These are phyloP conservation scores for Pleomassaria siparia DNA, from an alignment of 2,329 filamentous ascomycete species.

Conservation along the genomic window DNA sequence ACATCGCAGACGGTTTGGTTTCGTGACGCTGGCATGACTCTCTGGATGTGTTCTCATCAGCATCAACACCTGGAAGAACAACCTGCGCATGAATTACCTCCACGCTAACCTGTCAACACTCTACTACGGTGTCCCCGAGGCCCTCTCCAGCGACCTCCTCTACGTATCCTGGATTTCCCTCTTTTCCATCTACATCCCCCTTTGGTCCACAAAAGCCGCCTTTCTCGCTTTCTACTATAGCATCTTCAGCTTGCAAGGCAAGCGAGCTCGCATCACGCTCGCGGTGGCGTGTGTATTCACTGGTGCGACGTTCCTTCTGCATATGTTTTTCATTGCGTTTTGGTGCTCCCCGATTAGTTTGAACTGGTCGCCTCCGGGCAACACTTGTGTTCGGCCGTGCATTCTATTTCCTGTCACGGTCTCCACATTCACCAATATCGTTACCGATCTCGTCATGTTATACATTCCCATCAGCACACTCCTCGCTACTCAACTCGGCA, in stretches of 20 bases:
- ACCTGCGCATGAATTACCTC: conserved; percentile 26
- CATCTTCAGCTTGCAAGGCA: conserved; percentile 27
- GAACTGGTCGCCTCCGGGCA: conserved; percentile 24
- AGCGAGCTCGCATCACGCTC: conserved; percentile 17
- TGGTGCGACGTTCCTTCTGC: conserved; percentile 26
- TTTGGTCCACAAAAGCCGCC: conserved; percentile 32
- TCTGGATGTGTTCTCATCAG: conserved; percentile 21
- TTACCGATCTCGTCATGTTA: conserved; percentile 31
- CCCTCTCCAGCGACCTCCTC: conserved; percentile 28
- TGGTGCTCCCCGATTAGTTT: conserved; percentile 27
- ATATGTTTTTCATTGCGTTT: conserved; percentile 32
- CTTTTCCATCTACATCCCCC: conserved; percentile 35
- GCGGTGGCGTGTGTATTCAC: conserved; percentile 23
- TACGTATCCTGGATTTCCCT: conserved; percentile 35
- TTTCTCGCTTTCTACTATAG: conserved; percentile 36
- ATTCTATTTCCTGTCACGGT: conserved; percentile 29
- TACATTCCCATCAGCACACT: conserved; percentile 29
- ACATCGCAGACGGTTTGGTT: conserved; percentile 25
- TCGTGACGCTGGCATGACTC: conserved; percentile 28
- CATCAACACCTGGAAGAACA: conserved; percentile 36
- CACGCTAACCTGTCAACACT: conserved; percentile 10
- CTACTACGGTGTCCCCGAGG: conserved; percentile 27
- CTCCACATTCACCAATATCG: conserved; percentile 31
- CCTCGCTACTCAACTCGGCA: conserved; percentile 17
- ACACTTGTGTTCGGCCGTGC: conserved; percentile 27